Conservation (phyloP, 768 basidiomycete genomes). For the Mycena capillaripes region DNA sequence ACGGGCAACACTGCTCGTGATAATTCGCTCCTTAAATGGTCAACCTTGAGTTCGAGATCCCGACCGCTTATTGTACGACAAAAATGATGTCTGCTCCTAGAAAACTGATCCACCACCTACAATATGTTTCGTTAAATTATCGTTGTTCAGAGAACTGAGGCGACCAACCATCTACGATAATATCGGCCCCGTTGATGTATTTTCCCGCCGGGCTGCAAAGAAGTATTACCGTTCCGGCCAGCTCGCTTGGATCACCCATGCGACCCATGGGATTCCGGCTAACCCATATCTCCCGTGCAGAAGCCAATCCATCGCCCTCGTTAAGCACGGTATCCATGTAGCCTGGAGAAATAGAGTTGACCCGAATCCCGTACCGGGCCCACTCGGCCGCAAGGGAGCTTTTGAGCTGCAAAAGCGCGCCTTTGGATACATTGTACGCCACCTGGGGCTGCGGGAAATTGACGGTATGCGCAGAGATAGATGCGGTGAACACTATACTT, state of each 20-base stretch:
- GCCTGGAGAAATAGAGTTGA: conserved; percentile 59
- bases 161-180: conserved; percentile 55
- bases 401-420: conserved; percentile 54
- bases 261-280: conserved; percentile 58
- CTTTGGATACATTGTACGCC: conserved; percentile 59
- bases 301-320: conserved; percentile 47
- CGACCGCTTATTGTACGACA: no score
- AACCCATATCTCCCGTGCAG: conserved; percentile 52
- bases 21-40: no score
- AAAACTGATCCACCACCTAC: conserved; percentile 12
- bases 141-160: background rate
- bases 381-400: conserved; percentile 58
- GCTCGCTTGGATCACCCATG: conserved; percentile 57
- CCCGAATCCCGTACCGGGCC: conserved; percentile 56
- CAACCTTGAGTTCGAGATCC: no score
- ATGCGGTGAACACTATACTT: conserved; percentile 58
- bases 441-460: conserved; percentile 59
- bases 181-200: conserved; percentile 60
- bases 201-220: conserved; percentile 58
- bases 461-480: conserved; percentile 57
- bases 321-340: conserved; percentile 61
- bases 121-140: background rate
- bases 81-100: no score
- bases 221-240: conserved; percentile 55
- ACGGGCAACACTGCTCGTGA: no score